Evolutionary conservation across 768 basidiomycete genomes (phyloP), one percentile per base, ranked within the genome.

Genomic region (Russula compacta): DNA sequence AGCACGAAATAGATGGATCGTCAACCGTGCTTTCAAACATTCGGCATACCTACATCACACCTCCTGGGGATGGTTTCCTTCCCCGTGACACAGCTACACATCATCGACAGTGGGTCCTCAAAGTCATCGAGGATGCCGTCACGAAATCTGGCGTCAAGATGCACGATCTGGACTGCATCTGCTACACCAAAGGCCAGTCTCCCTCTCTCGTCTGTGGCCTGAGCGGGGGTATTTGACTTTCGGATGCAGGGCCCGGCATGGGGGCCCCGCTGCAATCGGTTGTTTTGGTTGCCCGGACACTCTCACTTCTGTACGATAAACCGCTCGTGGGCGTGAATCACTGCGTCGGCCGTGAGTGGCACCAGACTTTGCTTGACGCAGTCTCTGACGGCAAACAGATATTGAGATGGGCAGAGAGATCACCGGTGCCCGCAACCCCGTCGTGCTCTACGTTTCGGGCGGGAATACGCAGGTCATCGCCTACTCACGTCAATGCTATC

Each of bases 381-480:
- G 24, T 32, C 19, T 8, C 21, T 14, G 35, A 64, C 42, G 43
- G 33, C 42, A 32, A 14, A 32, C 70, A 98, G 97, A 99, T 72
- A 99, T 99, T 66, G 97, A 99, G 74, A 99, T 98, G 89, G 97
- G 97, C 39, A 82, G 97, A 44, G 83, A 92, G 65, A 90, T 99
- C 65, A 98, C 97, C 2, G 88, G 87, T 50, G 95, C 97, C 4
- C 85, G 86, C 62, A 94, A 98, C 69, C 97, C 97, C 1, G 86
- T 99, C 67, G 94, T 98, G 6, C 83, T 98, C 39, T 99, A 99
- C 69, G 97, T 99, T 19, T 98, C 97, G 0, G 97, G 97, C 12
- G 97, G 97, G 4, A 99, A 99, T 73, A 98, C 97, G 0, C 97
- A 99, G 73, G 95, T 99, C 15, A 98, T 99, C 68, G 97, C 97